Percentiles rank a stretch among this genome's conserved stretches.
Evolutionary conservation across 495 filamentous ascomycete genomes (phyloP).

Genomic region (Lophium mytilinum): DNA sequence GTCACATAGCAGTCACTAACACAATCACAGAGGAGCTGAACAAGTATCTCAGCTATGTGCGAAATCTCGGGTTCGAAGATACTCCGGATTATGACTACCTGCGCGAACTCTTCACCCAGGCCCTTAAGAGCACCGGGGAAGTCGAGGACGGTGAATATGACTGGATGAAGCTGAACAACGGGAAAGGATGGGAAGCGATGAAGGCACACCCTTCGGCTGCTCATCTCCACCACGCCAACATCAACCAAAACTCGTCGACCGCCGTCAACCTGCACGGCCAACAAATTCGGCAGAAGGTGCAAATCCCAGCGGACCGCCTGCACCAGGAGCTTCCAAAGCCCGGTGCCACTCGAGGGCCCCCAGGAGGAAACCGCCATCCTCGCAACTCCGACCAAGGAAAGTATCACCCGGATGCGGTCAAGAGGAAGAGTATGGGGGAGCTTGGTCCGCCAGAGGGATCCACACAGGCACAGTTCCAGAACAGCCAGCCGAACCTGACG

Average conservation of each 20-base stretch:
- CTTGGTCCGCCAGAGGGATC: conserved; percentile 25
- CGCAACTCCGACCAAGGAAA: conserved; percentile 12
- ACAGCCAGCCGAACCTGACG: conserved; percentile 22
- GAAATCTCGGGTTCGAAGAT: conserved; percentile 97
- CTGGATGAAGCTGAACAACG: conserved; percentile 99
- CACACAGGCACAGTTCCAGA: conserved; percentile 23
- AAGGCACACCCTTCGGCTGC: conserved; percentile 76
- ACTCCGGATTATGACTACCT: conserved; percentile 98
- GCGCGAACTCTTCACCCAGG: conserved; percentile 90
- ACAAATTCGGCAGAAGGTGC: conserved; percentile 40
- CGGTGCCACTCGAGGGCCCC: conserved; percentile 53
- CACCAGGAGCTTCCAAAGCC: conserved; percentile 60
- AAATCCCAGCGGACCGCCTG: conserved; percentile 74
- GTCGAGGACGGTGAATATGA: conserved; percentile 99
- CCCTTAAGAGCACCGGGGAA: conserved; percentile 88
- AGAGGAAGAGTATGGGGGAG: conserved; percentile 25
- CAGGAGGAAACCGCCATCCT: conserved; percentile 35
- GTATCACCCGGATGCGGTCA: conserved; percentile 17
- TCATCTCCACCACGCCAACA: conserved; percentile 65
- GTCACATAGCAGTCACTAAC: conserved; percentile 7
- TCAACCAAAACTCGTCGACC: conserved; percentile 52
- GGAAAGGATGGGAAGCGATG: conserved; percentile 83
- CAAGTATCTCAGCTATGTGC: conserved; percentile 93
- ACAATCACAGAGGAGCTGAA: conserved; percentile 71
- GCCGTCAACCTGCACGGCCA: conserved; percentile 66